These are phyloP conservation scores for Candida yuanshanica DNA, from an alignment of 805 yeast genomes.

Conservation along the genomic window DNA sequence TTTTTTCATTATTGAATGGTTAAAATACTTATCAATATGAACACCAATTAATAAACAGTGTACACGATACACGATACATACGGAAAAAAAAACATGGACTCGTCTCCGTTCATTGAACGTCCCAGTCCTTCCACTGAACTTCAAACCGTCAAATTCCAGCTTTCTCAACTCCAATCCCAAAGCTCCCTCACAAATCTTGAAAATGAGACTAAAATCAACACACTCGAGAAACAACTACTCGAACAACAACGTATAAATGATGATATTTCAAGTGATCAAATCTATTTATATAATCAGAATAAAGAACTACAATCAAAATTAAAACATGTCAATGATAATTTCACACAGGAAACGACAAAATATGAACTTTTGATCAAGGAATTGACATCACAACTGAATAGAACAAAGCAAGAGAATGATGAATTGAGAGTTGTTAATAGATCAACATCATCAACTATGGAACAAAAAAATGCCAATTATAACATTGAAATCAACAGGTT, in stretches of 20 bases:
- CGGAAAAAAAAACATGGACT: neutral
- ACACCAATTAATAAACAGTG: neutral
- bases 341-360: slow-evolving; percentile 18
- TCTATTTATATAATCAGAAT: slow-evolving; percentile 31
- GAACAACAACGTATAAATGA: slow-evolving; percentile 14
- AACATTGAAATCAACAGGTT: neutral
- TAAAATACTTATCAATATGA: neutral
- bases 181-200: slow-evolving; percentile 21
- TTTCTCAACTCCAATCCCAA: slow-evolving; percentile 26
- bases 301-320: slow-evolving; percentile 26
- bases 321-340: slow-evolving; percentile 21
- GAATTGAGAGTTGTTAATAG: neutral
- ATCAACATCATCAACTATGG: neutral
- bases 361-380: slow-evolving; percentile 13
- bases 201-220: slow-evolving; percentile 25
- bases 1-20: neutral
- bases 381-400: slow-evolving; percentile 17
- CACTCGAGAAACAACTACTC: slow-evolving; percentile 23
- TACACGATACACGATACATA: neutral
- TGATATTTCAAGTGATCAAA: slow-evolving; percentile 25
- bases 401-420: slow-evolving; percentile 7
- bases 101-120: neutral
- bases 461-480: neutral
- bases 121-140: slow-evolving; percentile 12
- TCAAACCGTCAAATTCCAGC: slow-evolving; percentile 30